Evolutionary conservation across 371 early-diverging fungal genomes (phyloP).

Genomic region (Mortierella sp.): DNA sequence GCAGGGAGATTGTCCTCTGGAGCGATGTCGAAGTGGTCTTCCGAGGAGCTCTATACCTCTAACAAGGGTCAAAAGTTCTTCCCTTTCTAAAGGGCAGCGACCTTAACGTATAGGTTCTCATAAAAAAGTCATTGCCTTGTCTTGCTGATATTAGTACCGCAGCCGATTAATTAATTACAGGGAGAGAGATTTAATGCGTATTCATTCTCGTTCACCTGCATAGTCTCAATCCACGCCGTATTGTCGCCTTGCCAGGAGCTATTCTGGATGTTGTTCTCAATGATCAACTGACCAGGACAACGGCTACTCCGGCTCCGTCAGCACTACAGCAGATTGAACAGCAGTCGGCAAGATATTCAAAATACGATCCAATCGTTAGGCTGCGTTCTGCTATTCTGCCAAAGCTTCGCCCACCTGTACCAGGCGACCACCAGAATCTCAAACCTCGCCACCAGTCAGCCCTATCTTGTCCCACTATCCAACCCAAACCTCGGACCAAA

Average conservation of each 20-base stretch:
- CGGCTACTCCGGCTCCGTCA: too few relatives aligned
- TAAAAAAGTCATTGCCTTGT: background rate
- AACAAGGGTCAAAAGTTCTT: background rate
- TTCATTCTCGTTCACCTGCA: background rate
- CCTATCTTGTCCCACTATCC: too few relatives aligned
- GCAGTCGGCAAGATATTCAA: too few relatives aligned
- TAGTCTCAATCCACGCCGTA: background rate
- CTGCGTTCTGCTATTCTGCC: too few relatives aligned
- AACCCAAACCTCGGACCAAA: too few relatives aligned
- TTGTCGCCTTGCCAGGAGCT: background rate
- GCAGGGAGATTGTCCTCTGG: slow-evolving; percentile 13
- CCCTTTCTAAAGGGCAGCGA: slow-evolving; percentile 6
- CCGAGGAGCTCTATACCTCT: background rate
- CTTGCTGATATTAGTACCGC: background rate
- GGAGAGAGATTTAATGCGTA: background rate
- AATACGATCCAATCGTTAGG: too few relatives aligned
- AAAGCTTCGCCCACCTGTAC: too few relatives aligned
- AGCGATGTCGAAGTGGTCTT: slow-evolving; percentile 19
- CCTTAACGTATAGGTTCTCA: slow-evolving; percentile 9
- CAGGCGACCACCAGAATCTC: too few relatives aligned
- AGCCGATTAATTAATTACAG: background rate
- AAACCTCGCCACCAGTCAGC: too few relatives aligned
- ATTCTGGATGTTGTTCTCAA: background rate
- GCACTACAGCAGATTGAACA: background rate
- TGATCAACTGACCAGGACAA: background rate